Conservation (phyloP, 2,329 filamentous ascomycete species). For the Diaporthe velutina region DNA sequence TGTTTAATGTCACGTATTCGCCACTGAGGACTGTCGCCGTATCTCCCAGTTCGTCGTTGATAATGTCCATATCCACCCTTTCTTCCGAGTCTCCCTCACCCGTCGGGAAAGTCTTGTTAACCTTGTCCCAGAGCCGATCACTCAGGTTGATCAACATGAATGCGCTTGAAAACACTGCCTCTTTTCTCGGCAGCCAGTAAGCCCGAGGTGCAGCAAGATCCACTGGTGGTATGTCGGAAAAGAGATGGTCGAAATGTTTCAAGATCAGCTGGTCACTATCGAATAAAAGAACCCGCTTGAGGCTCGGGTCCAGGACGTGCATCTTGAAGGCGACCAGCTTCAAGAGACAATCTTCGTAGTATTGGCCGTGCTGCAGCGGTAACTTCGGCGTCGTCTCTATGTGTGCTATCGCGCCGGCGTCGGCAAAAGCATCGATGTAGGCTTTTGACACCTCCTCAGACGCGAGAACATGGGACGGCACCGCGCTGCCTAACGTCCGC, state of each 20-base stretch:
- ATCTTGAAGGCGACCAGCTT: conserved; percentile 30
- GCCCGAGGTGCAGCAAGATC: conserved; percentile 25
- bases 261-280: conserved; percentile 20
- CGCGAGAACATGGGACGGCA: conserved; percentile 14
- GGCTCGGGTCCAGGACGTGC: background rate
- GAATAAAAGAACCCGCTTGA: background rate
- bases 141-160: conserved; percentile 32
- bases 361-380: background rate
- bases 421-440: conserved; percentile 11
- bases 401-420: background rate
- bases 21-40: conserved; percentile 20
- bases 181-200: background rate
- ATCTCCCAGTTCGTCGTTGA: background rate
- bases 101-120: background rate
- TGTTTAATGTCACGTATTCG: conserved; percentile 22
- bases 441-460: background rate
- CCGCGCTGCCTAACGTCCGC: background rate
- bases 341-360: conserved; percentile 13
- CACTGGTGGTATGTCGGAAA: background rate
- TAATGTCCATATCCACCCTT: conserved; percentile 5
- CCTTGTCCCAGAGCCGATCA: conserved; percentile 15
- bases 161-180: background rate
- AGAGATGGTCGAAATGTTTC: conserved; percentile 23
- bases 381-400: background rate
- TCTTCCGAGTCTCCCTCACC: background rate